Evolutionary conservation across 2,329 filamentous ascomycete species (phyloP), one percentile per base, ranked within the genome.

Genomic region (Claviceps quebecensis): DNA sequence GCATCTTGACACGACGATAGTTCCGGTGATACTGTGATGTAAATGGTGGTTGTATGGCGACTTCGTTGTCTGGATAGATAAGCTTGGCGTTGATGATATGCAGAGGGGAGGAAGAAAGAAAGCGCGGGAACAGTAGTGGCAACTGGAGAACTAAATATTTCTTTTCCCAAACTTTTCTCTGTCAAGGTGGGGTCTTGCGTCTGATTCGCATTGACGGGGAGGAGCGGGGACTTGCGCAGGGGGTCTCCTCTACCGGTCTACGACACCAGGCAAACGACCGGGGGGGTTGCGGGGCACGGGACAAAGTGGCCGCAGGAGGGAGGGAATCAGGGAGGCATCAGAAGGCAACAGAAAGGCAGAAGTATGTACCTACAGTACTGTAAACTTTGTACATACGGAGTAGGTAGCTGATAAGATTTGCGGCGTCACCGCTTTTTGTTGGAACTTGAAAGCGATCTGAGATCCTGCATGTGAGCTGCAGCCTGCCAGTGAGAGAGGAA

Each of bases 1-100:
- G 80, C 78, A 82, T 83, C 67, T 59, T 72, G 63, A 75, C 74
- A 85, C 81, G 83, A 86, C 82, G 75, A 83, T 54, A 84, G 82
- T 80, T 78, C 74, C 64, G 59, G 56, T 64, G 59, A 58, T 46
- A 64, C 57, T 59, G 58, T 65, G 60, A 66, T 62, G 58, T 57
- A 62, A 55, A 58, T 47, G 59, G 60, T 53, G 57, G 49, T 54
- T 60, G 54, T 57, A 61, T 61, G 58, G 72, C 76, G 79, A 81
- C 78, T 82, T 82, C 76, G 78, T 81, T 81, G 79, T 82, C 78
- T 81, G 63, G 55, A 53, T 63, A 59, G 60, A 57, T 60, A 56
- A 52, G 64, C 59, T 63, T 59, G 46, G 58, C 62, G 49, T 60
- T 57, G 59, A 59, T 62, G 60, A 60, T 57, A 58, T 58, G 60